phyloP scores from a whole-genome alignment of 768 basidiomycete genomes.

The Collybia sordida region DNA sequence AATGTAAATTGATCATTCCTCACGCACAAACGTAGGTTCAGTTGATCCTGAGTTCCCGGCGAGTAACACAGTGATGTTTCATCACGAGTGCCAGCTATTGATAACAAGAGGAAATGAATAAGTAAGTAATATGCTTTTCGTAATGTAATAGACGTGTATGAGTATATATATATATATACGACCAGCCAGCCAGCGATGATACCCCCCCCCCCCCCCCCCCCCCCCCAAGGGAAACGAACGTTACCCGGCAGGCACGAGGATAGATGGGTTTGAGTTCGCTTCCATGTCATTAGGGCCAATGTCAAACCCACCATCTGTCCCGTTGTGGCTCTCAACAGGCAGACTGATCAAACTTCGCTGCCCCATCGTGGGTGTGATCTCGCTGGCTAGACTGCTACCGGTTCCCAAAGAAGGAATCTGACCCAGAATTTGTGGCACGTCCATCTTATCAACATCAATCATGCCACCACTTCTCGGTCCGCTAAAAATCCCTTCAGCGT shows the following conservation, averaged over 20 bases:
- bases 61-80: conserved; percentile 4
- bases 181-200: neutral
- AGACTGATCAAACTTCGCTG: neutral
- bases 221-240: neutral
- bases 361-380: neutral
- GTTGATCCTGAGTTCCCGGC: conserved; percentile 11
- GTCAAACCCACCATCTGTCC: neutral
- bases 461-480: neutral
- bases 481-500: conserved; percentile 5
- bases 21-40: neutral
- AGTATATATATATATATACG: conserved; percentile 7
- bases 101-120: conserved; percentile 11
- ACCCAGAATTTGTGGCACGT: neutral
- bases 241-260: conserved; percentile 8
- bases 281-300: conserved; percentile 6
- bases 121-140: conserved; percentile 7
- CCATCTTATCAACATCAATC: conserved; percentile 1
- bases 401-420: neutral
- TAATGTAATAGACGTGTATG: conserved; percentile 9
- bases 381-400: neutral
- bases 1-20: neutral
- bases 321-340: neutral
- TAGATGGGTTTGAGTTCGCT: conserved; percentile 10
- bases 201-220: neutral
- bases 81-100: neutral